These are phyloP conservation scores for Citrus maxima DNA, from an alignment of 345 rosid genomes.

Conservation along the genomic window DNA sequence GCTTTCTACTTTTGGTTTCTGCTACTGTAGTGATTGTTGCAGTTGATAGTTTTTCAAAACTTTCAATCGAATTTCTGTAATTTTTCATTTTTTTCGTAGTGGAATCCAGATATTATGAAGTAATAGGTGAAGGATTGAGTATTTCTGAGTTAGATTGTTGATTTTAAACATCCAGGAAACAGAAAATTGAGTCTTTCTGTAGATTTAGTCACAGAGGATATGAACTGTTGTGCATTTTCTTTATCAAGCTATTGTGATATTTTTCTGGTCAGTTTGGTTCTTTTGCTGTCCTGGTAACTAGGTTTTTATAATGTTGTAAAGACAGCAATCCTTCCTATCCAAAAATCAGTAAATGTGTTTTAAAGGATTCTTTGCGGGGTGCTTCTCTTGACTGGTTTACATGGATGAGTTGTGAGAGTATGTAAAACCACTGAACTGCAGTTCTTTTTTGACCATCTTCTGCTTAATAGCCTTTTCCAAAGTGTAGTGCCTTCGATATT, in stretches of 20 bases:
- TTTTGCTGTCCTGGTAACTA: background rate
- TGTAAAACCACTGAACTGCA: background rate
- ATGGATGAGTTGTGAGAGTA: slow-evolving; percentile 1
- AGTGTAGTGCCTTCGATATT: background rate
- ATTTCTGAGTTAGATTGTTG: background rate
- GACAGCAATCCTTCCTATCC: background rate
- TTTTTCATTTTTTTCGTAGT: background rate
- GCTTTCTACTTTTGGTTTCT: background rate
- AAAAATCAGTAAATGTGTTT: background rate
- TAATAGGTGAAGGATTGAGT: background rate
- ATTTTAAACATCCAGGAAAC: background rate
- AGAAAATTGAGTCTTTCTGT: background rate
- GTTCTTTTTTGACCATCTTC: background rate
- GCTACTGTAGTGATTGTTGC: background rate
- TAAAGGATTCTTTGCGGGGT: background rate
- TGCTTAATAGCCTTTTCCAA: background rate
- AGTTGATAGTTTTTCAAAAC: background rate
- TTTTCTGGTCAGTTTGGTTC: background rate
- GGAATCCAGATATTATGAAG: background rate
- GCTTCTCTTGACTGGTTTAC: background rate
- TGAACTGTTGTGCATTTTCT: background rate
- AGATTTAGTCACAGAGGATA: background rate
- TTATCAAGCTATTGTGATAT: background rate
- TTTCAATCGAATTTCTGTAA: background rate
- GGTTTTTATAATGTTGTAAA: background rate